phyloP scores from a whole-genome alignment of 257 asterid genomes.

The Handroanthus guayacan region DNA sequence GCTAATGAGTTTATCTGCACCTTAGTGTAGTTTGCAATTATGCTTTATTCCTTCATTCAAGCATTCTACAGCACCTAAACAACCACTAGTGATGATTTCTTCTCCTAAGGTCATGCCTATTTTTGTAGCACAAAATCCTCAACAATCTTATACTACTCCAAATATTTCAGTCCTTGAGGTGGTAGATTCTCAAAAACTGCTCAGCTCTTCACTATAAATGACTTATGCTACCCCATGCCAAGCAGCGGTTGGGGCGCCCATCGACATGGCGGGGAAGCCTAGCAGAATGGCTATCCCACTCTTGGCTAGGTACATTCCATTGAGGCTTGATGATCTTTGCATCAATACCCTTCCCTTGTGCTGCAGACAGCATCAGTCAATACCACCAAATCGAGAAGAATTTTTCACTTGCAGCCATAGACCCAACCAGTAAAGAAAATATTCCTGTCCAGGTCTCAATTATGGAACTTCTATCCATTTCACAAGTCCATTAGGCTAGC shows the following conservation, averaged over 20 bases:
- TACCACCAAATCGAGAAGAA: constrained; percentile 2
- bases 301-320: constrained; percentile 4
- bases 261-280: neutral
- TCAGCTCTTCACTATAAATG: too few species aligned
- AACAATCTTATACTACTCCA: neutral
- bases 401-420: neutral
- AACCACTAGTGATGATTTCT: constrained; percentile 10
- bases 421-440: neutral
- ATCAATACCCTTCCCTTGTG: constrained; percentile 9
- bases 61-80: constrained; percentile 10
- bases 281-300: constrained; percentile 5
- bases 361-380: constrained; percentile 8
- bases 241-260: too few species aligned
- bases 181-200: too few species aligned
- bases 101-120: constrained; percentile 22
- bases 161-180: neutral
- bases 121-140: constrained; percentile 4
- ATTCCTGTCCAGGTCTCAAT: too few species aligned
- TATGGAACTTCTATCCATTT: too few species aligned
- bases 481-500: too few species aligned
- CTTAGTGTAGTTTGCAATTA: too few species aligned
- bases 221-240: too few species aligned
- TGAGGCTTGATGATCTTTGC: constrained; percentile 10
- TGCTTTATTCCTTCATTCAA: too few species aligned
- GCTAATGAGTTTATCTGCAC: too few species aligned